Conservation (phyloP, 176 grass and related monocot genomes). For the Cymbopogon citratus region DNA sequence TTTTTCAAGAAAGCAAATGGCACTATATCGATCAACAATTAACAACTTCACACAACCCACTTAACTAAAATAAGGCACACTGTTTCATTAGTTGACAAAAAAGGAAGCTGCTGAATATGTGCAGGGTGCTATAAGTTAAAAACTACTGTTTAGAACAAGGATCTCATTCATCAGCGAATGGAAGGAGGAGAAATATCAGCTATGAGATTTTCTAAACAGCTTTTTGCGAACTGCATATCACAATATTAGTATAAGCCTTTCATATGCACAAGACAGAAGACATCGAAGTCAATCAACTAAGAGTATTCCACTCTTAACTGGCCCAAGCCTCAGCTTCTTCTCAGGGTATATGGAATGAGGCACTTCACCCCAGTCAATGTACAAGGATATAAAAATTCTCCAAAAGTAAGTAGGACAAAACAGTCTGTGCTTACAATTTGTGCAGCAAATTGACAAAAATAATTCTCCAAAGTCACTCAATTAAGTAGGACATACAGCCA, state of each 20-base stretch:
- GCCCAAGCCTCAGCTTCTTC: background rate
- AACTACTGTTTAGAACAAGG: background rate
- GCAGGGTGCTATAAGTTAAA: background rate
- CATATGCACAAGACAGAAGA: background rate
- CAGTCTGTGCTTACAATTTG: background rate
- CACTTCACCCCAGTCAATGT: background rate
- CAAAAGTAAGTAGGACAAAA: too few relatives aligned
- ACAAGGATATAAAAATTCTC: background rate
- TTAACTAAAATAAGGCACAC: background rate
- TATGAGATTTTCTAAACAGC: background rate
- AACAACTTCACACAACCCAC: background rate
- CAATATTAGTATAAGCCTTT: background rate
- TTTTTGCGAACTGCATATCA: background rate
- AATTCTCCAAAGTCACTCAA: background rate
- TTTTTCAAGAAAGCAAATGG: background rate
- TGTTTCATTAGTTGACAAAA: background rate
- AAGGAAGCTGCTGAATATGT: background rate
- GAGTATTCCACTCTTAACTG: background rate
- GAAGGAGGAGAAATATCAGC: background rate
- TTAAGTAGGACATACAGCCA: background rate
- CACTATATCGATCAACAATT: background rate
- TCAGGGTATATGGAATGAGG: background rate
- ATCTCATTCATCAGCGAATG: background rate
- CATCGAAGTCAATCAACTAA: background rate
- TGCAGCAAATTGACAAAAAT: background rate